Percentiles rank a stretch among this genome's conserved stretches.
Conservation (phyloP, 2,329 filamentous ascomycete species). For the Fusarium zealandicum region DNA sequence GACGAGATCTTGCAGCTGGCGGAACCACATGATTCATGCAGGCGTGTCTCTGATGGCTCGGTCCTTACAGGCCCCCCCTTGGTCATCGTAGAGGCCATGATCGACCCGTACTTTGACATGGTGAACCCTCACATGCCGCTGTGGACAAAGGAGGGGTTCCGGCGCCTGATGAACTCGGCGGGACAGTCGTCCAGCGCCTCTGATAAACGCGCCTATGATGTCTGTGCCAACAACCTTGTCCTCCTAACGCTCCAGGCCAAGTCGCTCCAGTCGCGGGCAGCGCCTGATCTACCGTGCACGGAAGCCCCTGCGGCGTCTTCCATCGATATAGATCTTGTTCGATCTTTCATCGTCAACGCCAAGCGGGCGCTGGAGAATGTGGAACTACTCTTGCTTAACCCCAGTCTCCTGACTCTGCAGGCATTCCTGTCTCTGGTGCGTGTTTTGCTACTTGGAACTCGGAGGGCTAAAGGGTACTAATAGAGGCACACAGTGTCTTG, state of each 20-base stretch:
- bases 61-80: slow-evolving; percentile 8
- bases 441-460: background rate
- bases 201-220: slow-evolving; percentile 11
- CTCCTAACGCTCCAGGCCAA: slow-evolving; percentile 16
- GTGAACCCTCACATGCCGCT: slow-evolving; percentile 15
- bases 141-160: slow-evolving; percentile 10
- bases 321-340: slow-evolving; percentile 8
- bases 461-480: background rate
- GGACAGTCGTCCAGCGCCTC: background rate
- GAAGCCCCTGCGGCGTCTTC: background rate
- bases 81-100: slow-evolving; percentile 17
- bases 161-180: background rate
- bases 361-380: slow-evolving; percentile 15
- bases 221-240: slow-evolving; percentile 16
- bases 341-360: slow-evolving; percentile 11
- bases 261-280: slow-evolving; percentile 6
- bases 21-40: background rate
- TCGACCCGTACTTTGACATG: slow-evolving; percentile 16
- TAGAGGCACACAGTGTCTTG: background rate
- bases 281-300: background rate
- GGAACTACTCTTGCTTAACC: slow-evolving; percentile 8
- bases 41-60: slow-evolving; percentile 9
- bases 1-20: slow-evolving; percentile 9
- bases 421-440: slow-evolving; percentile 7
- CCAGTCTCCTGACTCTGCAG: slow-evolving; percentile 6